A percentile compares a stretch with the other conserved stretches of the same genome.
phyloP scores from a whole-genome alignment of 192 early-diverging fungal species.

The Spinellus fusiger region DNA sequence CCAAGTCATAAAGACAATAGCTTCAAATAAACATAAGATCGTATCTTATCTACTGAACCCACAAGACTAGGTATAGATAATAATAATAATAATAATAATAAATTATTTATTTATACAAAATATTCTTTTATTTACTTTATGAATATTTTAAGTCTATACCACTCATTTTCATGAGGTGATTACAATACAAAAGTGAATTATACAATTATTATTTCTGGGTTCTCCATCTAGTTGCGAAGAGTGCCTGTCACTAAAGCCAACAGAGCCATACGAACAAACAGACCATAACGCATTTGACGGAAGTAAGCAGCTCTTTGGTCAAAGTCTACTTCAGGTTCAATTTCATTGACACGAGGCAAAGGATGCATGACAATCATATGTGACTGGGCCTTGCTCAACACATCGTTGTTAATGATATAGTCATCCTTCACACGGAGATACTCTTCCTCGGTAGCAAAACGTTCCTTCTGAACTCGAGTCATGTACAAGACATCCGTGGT shows the following conservation, averaged over 20 bases:
- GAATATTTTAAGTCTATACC: too few relatives aligned
- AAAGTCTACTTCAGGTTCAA: constrained; percentile 96
- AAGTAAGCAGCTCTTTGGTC: constrained; percentile 98
- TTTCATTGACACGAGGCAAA: constrained; percentile 89
- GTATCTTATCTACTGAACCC: too few relatives aligned
- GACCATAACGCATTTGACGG: constrained; percentile 96
- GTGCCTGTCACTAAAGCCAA: constrained; percentile 75
- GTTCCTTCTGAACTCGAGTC: constrained; percentile 95
- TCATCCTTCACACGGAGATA: constrained; percentile 74
- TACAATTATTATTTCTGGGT: too few relatives aligned
- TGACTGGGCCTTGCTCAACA: constrained; percentile 80
- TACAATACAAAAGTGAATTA: too few relatives aligned
- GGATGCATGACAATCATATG: constrained; percentile 99
- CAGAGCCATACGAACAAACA: constrained; percentile 97
- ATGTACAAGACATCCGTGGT: constrained; percentile 95
- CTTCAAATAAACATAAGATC: too few relatives aligned
- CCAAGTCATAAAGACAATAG: too few relatives aligned
- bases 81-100: too few relatives aligned
- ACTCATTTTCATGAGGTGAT: too few relatives aligned
- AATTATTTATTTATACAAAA: too few relatives aligned
- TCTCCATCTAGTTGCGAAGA: constrained; percentile 16
- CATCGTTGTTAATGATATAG: constrained; percentile 84
- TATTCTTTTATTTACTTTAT: too few relatives aligned
- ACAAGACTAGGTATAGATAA: too few relatives aligned
- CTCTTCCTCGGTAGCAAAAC: constrained; percentile 70